phyloP scores from a whole-genome alignment of 257 asterid species.

The Anisodus acutangulus region DNA sequence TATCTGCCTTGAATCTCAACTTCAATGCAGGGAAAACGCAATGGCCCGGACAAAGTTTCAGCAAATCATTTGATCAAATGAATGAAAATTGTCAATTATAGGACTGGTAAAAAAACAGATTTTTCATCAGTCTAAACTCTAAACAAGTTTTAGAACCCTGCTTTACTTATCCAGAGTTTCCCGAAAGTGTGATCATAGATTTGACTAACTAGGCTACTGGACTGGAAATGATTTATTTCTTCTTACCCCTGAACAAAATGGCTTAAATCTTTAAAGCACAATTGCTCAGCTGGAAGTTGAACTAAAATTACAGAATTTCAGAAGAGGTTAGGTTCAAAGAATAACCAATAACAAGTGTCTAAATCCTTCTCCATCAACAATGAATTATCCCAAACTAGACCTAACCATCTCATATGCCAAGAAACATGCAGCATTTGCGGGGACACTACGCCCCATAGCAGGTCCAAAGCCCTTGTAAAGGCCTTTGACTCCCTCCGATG shows the following conservation, averaged over 20 bases:
- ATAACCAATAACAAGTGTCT: conserved; percentile 6
- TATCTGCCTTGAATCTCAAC: no score
- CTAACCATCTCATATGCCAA: conserved; percentile 14
- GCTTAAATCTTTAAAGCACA: background rate
- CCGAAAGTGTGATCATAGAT: no score
- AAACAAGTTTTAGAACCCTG: no score
- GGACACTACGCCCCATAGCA: conserved; percentile 36
- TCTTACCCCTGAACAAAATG: background rate
- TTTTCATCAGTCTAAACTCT: no score
- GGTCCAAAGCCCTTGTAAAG: conserved; percentile 85
- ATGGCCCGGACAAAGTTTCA: no score
- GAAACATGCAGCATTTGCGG: conserved; percentile 17
- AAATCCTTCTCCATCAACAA: background rate
- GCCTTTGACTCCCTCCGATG: conserved; percentile 70
- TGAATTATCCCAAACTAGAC: conserved; percentile 15
- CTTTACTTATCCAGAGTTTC: no score
- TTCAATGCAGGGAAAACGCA: no score
- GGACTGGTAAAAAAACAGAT: no score
- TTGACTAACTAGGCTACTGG: no score
- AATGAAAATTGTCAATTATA: no score
- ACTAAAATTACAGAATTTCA: conserved; percentile 7
- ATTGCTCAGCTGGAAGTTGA: background rate
- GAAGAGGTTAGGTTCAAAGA: conserved; percentile 19
- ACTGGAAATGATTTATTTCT: background rate
- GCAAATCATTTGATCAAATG: no score